Conservation (phyloP, 2,329 filamentous ascomycete species). For the Alternaria solani region DNA sequence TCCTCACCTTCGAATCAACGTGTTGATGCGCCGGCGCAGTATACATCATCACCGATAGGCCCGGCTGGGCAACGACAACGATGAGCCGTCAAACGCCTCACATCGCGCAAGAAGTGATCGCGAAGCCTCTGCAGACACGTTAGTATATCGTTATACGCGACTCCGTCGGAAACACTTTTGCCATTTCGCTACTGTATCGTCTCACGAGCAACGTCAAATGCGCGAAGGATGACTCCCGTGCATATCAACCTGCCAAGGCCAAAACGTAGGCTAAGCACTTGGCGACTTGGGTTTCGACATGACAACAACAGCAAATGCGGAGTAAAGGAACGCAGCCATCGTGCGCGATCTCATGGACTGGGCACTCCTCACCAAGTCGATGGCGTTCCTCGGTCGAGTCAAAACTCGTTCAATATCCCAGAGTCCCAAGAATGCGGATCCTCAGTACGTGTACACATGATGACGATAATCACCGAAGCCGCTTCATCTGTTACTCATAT, state of each 20-base stretch:
- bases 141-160: not conserved
- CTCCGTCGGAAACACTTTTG: not conserved
- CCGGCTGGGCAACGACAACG: conserved; percentile 8
- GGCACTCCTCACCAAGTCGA: not conserved
- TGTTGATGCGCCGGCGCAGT: not conserved
- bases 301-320: conserved; percentile 1
- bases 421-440: not conserved
- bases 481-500: not conserved
- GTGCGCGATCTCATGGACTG: not conserved
- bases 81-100: not conserved
- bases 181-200: not conserved
- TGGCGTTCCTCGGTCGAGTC: not conserved
- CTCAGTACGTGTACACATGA: not conserved
- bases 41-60: not conserved
- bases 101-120: not conserved
- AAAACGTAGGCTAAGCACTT: conserved; percentile 9
- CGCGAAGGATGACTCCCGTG: not conserved
- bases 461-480: not conserved
- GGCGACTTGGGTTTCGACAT: conserved; percentile 9
- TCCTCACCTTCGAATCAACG: not conserved
- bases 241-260: conserved; percentile 5
- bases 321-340: conserved; percentile 1
- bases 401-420: not conserved
- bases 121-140: not conserved
- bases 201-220: not conserved